Base-by-base conservation (phyloP, 192 early-diverging fungal species). In the Umbelopsis vinacea region DNA sequence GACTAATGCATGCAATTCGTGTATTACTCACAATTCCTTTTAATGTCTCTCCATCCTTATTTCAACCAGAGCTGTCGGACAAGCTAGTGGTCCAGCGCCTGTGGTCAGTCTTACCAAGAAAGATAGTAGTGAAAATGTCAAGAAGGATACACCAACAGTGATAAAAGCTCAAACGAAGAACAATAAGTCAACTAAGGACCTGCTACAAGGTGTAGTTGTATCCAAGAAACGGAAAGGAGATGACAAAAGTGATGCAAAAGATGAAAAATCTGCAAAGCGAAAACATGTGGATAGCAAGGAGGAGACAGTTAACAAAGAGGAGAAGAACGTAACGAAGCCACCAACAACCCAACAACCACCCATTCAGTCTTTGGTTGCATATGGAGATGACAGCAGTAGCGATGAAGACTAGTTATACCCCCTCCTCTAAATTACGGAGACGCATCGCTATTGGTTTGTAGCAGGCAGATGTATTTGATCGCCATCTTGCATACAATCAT, bases 361-460 rank as follows among this genome's bases (percentile, higher is more conserved):
- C n/a, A 52, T 53, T 12, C n/a, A 40, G 6, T 74, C 68, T 46
- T n/a, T 74, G 8, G 67, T 55, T 14, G 54, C 73, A 35, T 74
- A 74, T 66, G 54, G 73, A 46, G 73, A 69, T 29, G 67, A 74
- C 48, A 68, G 66, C 22, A 69, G 67, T 37, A 69, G 53, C 19
- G 67, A 74, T 14, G 73, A 74, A 9, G 73, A 74, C 12, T 74
- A 47, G 46, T 23, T 38, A 73, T 53, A 63, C 57, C 57, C 57
- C 23, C 15, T 29, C 17, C 53, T 12, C 26, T 2, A 15, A 37
- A 37, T 63, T 8, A 50, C 15, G 48, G 48, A 50, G 40, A 43
- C 11, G 40, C 40, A 43, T 43, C 11, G 11, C 40, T 43, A 43
- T 6, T 43, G 40, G 2, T 43, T 43, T 11, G 40, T 43, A 43